These are phyloP conservation scores for Boletus sp. DNA, from an alignment of 768 basidiomycete species.

Conservation along the genomic window DNA sequence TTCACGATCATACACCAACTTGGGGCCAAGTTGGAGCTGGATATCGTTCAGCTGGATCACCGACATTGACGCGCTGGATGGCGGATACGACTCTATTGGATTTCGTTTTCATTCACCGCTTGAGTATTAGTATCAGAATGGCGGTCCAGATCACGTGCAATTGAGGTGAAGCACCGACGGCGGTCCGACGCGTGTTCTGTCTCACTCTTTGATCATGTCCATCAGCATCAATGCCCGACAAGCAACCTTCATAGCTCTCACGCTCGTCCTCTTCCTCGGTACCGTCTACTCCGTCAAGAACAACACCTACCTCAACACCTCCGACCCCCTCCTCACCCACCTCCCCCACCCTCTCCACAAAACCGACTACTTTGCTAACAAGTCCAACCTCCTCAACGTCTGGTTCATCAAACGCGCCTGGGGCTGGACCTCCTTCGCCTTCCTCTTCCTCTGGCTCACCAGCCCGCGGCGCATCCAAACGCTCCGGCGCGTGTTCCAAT, in stretches of 20 bases:
- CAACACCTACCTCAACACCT: constrained; percentile 81
- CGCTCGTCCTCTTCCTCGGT: constrained; percentile 52
- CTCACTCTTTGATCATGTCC: constrained; percentile 7
- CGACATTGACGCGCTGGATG: no score
- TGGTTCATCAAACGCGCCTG: constrained; percentile 89
- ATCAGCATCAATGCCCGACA: constrained; percentile 23
- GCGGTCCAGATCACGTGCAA: neutral
- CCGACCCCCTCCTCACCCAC: constrained; percentile 66
- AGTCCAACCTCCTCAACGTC: constrained; percentile 78
- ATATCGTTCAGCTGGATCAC: no score
- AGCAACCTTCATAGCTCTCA: constrained; percentile 40
- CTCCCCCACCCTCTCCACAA: constrained; percentile 65
- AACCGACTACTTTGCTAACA: constrained; percentile 75
- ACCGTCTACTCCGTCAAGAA: constrained; percentile 64
- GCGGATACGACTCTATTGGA: no score
- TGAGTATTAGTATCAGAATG: no score
- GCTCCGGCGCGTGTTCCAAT: constrained; percentile 47
- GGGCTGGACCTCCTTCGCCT: constrained; percentile 82
- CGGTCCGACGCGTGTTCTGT: no score
- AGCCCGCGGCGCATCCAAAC: constrained; percentile 47
- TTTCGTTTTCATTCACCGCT: no score
- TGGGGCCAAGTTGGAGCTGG: no score
- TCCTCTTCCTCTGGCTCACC: constrained; percentile 58
- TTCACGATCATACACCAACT: no score
- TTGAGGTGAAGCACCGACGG: neutral